Percentiles rank a stretch among this genome's conserved stretches.
Conservation (phyloP, 345 rosid genomes). For the Salix purpurea region DNA sequence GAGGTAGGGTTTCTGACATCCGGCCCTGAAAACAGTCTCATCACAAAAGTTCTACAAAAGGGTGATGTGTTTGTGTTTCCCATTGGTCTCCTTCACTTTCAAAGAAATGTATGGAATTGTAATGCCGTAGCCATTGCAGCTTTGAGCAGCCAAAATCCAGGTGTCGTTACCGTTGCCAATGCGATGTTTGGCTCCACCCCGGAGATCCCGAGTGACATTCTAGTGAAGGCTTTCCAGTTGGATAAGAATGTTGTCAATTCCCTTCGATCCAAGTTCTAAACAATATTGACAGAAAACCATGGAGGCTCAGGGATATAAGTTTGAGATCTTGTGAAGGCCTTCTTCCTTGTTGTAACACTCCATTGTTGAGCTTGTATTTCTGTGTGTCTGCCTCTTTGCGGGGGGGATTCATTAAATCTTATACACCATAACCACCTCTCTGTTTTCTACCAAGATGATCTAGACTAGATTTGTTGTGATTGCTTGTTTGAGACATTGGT, state of each 20-base stretch:
- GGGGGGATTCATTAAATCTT: no score
- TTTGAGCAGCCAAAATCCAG: conserved; percentile 17
- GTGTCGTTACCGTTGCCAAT: neutral
- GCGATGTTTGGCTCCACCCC: conserved; percentile 9
- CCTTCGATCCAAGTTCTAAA: conserved; percentile 2
- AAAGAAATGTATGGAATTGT: conserved; percentile 6
- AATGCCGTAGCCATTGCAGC: conserved; percentile 13
- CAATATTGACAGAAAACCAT: neutral
- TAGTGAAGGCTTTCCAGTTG: conserved; percentile 9
- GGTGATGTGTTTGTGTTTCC: conserved; percentile 17
- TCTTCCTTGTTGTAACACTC: no score
- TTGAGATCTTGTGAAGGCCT: no score
- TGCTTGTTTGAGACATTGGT: no score
- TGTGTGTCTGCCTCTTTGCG: no score
- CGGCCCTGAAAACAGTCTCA: conserved; percentile 9
- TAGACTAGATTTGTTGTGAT: no score
- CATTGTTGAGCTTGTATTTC: no score
- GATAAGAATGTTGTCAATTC: neutral
- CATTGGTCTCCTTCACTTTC: conserved; percentile 16
- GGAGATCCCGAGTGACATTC: neutral
- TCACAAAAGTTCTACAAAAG: conserved; percentile 4
- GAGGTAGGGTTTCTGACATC: conserved; percentile 11
- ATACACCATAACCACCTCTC: no score
- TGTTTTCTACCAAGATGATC: no score
- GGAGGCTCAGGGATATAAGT: no score